Evolutionary conservation across 208 protist species (phyloP).

Genomic region (Trypanosoma melophagium): DNA sequence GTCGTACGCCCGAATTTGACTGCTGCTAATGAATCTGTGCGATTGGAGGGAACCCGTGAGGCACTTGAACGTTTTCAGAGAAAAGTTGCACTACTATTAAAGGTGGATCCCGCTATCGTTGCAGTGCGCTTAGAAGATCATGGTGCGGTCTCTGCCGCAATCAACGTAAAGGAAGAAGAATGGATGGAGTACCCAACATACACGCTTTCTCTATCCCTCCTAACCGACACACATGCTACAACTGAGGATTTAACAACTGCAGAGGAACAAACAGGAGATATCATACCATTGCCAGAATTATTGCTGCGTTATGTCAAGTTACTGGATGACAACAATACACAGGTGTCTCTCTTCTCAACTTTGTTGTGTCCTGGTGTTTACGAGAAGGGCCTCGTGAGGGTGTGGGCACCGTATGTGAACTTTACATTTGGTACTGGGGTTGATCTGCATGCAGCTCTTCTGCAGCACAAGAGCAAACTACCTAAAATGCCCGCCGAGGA

Average conservation of each 20-base stretch:
- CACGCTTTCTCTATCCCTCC: slow-evolving; percentile 39
- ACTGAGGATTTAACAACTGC: slow-evolving; percentile 19
- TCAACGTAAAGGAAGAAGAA: background rate
- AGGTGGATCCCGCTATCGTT: slow-evolving; percentile 31
- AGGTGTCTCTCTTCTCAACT: slow-evolving; percentile 26
- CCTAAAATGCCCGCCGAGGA: slow-evolving; percentile 32
- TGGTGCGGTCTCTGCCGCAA: background rate
- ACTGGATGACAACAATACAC: slow-evolving; percentile 33
- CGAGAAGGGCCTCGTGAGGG: background rate
- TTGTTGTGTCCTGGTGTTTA: background rate
- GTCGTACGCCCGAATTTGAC: slow-evolving; percentile 20
- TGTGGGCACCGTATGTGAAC: slow-evolving; percentile 38
- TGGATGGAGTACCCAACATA: slow-evolving; percentile 27
- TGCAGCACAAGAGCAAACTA: slow-evolving; percentile 12
- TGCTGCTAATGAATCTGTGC: background rate
- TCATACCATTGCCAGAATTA: slow-evolving; percentile 39
- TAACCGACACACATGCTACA: slow-evolving; percentile 17
- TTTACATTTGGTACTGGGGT: slow-evolving; percentile 59
- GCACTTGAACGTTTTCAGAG: slow-evolving; percentile 36
- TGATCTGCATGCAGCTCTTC: slow-evolving; percentile 36
- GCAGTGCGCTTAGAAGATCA: slow-evolving; percentile 12
- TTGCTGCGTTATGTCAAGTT: slow-evolving; percentile 40
- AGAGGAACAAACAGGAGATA: slow-evolving; percentile 13
- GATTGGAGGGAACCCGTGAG: slow-evolving; percentile 20
- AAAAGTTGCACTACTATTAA: slow-evolving; percentile 14